Evolutionary conservation across 2,329 filamentous ascomycete genomes (phyloP).

Genomic region (Phialemoniopsis sp.): DNA sequence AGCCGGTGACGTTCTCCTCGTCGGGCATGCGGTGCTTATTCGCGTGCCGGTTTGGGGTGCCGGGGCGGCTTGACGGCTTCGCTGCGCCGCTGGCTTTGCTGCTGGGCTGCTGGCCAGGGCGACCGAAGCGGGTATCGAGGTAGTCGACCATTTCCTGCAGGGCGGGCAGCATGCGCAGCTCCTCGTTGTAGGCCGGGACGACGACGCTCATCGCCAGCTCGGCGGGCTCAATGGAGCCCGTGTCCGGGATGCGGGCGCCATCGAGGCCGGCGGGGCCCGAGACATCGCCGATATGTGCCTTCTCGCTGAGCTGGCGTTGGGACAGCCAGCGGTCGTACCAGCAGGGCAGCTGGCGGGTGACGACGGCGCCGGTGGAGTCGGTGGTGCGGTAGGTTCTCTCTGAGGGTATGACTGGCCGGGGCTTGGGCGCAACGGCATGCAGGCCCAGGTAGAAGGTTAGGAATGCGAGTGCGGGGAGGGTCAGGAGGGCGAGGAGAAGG

Average conservation of each 20-base stretch:
- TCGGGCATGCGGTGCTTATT: conserved; percentile 28
- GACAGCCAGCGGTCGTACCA: conserved; percentile 78
- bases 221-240: conserved; percentile 64
- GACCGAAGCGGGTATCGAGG: conserved; percentile 73
- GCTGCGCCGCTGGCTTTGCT: conserved; percentile 16
- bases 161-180: conserved; percentile 76
- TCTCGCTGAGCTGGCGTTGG: conserved; percentile 49
- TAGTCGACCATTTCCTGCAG: conserved; percentile 88
- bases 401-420: conserved; percentile 66
- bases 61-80: conserved; percentile 23
- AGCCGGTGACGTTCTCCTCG: conserved; percentile 50
- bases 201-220: conserved; percentile 88
- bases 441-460: conserved; percentile 58
- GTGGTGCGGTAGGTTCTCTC: conserved; percentile 86
- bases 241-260: conserved; percentile 36
- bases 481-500: conserved; percentile 9
- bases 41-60: conserved; percentile 22
- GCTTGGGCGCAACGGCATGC: conserved; percentile 73
- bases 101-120: conserved; percentile 20
- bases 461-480: conserved; percentile 19
- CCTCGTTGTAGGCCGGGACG: conserved; percentile 93
- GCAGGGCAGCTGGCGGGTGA: conserved; percentile 64
- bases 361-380: conserved; percentile 45
- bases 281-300: conserved; percentile 10
- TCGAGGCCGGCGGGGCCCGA: conserved; percentile 21